Evolutionary conservation across 352 stramenopile species (phyloP).

Genomic region (Phytophthora uliginosa): DNA sequence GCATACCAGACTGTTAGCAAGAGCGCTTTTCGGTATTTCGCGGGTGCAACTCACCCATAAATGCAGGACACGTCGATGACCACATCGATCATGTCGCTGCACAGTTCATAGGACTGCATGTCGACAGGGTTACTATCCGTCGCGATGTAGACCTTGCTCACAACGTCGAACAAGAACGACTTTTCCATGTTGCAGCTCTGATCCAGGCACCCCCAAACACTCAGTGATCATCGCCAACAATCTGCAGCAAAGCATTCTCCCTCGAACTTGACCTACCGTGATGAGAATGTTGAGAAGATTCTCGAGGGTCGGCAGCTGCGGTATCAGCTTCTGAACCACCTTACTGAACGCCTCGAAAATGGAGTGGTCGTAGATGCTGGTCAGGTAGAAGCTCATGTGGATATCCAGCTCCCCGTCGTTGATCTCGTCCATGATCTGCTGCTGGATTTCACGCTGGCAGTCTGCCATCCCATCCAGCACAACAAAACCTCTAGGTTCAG

Average conservation of each 20-base stretch:
- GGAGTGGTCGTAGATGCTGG: slow-evolving; percentile 96
- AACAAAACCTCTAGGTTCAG: neutral
- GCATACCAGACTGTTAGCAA: neutral
- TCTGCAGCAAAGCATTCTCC: neutral
- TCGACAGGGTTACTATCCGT: slow-evolving; percentile 99
- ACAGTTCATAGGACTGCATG: slow-evolving; percentile 98
- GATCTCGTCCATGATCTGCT: slow-evolving; percentile 98
- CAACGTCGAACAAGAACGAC: slow-evolving; percentile 98
- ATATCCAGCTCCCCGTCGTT: slow-evolving; percentile 95
- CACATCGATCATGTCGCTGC: slow-evolving; percentile 99
- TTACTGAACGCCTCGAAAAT: slow-evolving; percentile 98
- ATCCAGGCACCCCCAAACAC: neutral
- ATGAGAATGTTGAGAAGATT: slow-evolving; percentile 99
- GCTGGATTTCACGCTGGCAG: slow-evolving; percentile 98
- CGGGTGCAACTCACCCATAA: slow-evolving; percentile 86
- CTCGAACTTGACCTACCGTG: slow-evolving; percentile 52
- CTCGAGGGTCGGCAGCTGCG: slow-evolving; percentile 97
- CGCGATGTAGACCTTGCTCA: slow-evolving; percentile 99
- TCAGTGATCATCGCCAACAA: slow-evolving; percentile 2
- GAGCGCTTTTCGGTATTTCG: neutral
- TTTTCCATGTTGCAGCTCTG: slow-evolving; percentile 99
- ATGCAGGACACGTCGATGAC: slow-evolving; percentile 99
- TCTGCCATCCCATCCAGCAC: slow-evolving; percentile 52
- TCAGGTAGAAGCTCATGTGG: slow-evolving; percentile 94
- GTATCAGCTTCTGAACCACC: slow-evolving; percentile 98